A percentile compares a stretch with the other conserved stretches of the same genome.
phyloP scores from a whole-genome alignment of 148 eudicot genomes.

The Fagopyrum homotropicum region DNA sequence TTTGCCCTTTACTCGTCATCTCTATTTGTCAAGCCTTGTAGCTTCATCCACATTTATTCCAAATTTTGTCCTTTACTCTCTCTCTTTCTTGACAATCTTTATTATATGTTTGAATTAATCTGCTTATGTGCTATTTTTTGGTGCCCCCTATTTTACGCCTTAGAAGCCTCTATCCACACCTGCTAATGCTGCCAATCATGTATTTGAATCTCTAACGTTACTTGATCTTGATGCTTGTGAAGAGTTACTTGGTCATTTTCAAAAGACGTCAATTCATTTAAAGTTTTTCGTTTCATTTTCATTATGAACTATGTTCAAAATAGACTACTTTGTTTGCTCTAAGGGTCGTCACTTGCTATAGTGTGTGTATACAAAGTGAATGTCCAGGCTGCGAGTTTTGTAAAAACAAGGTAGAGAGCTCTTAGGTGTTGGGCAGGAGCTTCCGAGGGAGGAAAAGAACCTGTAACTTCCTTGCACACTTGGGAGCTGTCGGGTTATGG shows the following conservation, averaged over 20 bases:
- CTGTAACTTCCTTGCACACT: neutral
- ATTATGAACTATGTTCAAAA: neutral
- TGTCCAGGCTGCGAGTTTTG: neutral
- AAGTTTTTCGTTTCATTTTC: neutral
- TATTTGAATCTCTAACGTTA: neutral
- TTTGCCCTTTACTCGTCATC: conserved; percentile 9
- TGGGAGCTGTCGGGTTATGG: neutral
- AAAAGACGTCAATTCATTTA: neutral
- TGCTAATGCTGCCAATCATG: neutral
- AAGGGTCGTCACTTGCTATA: neutral
- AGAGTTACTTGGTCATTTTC: neutral
- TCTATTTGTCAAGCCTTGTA: neutral
- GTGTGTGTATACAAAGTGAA: neutral
- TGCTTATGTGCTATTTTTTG: neutral
- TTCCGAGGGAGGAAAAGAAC: neutral
- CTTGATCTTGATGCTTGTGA: neutral
- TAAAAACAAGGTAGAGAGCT: neutral
- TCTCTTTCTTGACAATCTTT: neutral
- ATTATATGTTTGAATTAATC: neutral
- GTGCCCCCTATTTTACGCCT: neutral
- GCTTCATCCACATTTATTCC: neutral
- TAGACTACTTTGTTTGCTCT: neutral
- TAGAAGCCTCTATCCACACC: neutral
- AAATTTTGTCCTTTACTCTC: neutral
- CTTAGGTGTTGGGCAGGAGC: neutral